Conservation (phyloP, 192 early-diverging fungal genomes). For the Podila epicladia region DNA sequence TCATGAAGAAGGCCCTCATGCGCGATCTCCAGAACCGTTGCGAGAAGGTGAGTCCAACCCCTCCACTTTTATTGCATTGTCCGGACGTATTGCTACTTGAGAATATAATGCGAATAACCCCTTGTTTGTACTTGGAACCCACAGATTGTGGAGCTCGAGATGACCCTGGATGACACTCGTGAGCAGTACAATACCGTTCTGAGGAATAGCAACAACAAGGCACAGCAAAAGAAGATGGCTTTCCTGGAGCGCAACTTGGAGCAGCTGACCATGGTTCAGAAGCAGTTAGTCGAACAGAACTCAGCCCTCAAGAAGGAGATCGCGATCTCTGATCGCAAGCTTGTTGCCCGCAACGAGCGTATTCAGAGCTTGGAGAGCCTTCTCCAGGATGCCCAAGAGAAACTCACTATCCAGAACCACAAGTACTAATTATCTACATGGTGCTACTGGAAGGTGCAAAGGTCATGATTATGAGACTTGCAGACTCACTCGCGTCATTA, state of each 20-base stretch:
- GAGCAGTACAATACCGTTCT: conserved; percentile 92
- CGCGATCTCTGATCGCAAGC: conserved; percentile 89
- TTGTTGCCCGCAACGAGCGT: conserved; percentile 92
- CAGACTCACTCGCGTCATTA: neutral
- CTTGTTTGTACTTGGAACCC: neutral
- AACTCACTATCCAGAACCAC: conserved; percentile 79
- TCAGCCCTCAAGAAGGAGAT: conserved; percentile 95
- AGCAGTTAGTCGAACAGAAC: conserved; percentile 97
- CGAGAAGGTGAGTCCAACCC: conserved; percentile 68
- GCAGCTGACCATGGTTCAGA: conserved; percentile 95
- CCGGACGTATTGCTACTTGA: neutral
- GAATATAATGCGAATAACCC: neutral
- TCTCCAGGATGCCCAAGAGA: conserved; percentile 86
- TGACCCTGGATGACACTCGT: conserved; percentile 95
- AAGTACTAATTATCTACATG: conserved; percentile 46
- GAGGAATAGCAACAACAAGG: conserved; percentile 82
- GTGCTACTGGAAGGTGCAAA: neutral
- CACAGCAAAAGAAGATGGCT: conserved; percentile 97
- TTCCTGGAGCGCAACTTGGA: conserved; percentile 97
- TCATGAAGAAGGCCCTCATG: conserved; percentile 99
- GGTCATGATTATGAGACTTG: neutral
- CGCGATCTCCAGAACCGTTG: conserved; percentile 97
- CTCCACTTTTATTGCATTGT: neutral
- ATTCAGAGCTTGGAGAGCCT: conserved; percentile 90
- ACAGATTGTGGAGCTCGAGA: conserved; percentile 93